A percentile compares a stretch with the other conserved stretches of the same genome.
phyloP scores from a whole-genome alignment of 2,329 filamentous ascomycete species.

The Bipolaris cookei region DNA sequence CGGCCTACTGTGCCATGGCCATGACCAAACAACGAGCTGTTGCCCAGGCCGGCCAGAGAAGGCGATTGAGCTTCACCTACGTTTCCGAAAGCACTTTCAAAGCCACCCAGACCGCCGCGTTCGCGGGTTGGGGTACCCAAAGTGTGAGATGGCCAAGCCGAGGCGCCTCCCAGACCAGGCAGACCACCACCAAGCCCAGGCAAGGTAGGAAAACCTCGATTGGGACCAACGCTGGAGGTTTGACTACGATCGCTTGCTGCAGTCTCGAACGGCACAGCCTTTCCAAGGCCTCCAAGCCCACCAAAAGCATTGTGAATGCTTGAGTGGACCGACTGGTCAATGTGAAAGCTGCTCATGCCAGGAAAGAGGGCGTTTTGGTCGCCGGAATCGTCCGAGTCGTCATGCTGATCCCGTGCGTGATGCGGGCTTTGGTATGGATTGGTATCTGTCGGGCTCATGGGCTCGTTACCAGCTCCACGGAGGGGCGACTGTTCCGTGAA shows the following conservation, averaged over 20 bases:
- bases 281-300: conserved; percentile 60
- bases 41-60: conserved; percentile 69
- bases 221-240: conserved; percentile 82
- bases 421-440: conserved; percentile 95
- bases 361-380: conserved; percentile 59
- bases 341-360: conserved; percentile 61
- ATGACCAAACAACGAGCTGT: conserved; percentile 66
- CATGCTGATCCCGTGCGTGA: conserved; percentile 71
- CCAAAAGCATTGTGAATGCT: conserved; percentile 60
- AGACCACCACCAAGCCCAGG: conserved; percentile 66
- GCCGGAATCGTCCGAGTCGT: conserved; percentile 63
- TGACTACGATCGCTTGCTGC: conserved; percentile 89
- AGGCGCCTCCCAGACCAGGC: conserved; percentile 63
- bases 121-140: conserved; percentile 76
- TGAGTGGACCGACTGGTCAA: conserved; percentile 51
- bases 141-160: conserved; percentile 67
- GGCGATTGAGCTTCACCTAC: conserved; percentile 81
- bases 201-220: conserved; percentile 71
- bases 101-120: conserved; percentile 61
- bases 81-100: conserved; percentile 68
- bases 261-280: conserved; percentile 54
- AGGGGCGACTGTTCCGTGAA: conserved; percentile 63
- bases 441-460: conserved; percentile 89
- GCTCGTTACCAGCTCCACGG: conserved; percentile 63
- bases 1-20: conserved; percentile 72